Evolutionary conservation across 306 rosid genomes (phyloP), one percentile per base, ranked within the genome.

Genomic region (Arachis hypogaea): DNA sequence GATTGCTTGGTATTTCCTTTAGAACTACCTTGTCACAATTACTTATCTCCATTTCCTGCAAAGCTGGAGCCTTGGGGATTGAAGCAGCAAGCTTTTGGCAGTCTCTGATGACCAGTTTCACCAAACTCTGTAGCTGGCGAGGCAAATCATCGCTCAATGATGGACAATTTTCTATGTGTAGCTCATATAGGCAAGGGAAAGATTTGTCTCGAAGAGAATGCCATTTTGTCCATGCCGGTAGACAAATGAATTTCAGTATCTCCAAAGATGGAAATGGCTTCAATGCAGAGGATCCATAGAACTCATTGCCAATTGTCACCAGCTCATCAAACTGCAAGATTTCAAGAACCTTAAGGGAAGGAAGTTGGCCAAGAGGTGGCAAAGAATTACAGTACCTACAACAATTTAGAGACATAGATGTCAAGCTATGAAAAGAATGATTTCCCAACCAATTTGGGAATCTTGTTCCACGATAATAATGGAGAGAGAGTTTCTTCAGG

Each of bases 151-250:
- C 30, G 30, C 30, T 54, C 59, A 54, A 16, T 14, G 59, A 54
- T 54, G 59, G 59, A 54, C 59, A 54, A 54, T 16, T 54, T 54
- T 54, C 59, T 54, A 54, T 54, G 30, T 5, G 30, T 5, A 54
- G 59, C 33, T 54, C 59, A 16, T 29, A 9, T 3, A 54, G 59
- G 7, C 2, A 29, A 16, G 59, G 8, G 59, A 54, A 54, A 54
- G 59, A 7, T 54, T 18, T 29, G 1, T 54, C 59, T 54, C 18
- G 59, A 16, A 54, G 59, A 16, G 59, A 54, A 16, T 54, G 59
- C 59, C 59, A 54, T 54, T 54, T 54, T 29, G 10, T 54, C 59
- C 59, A 54, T 54, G 59, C 59, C 7, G 59, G 59, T 54, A 54
- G 11, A 54, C 18, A 54, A 54, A 54, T 54, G 59, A 54, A 54